Evolutionary conservation across 2,329 filamentous ascomycete genomes (phyloP).

Genomic region (Ophiostoma perfectum): DNA sequence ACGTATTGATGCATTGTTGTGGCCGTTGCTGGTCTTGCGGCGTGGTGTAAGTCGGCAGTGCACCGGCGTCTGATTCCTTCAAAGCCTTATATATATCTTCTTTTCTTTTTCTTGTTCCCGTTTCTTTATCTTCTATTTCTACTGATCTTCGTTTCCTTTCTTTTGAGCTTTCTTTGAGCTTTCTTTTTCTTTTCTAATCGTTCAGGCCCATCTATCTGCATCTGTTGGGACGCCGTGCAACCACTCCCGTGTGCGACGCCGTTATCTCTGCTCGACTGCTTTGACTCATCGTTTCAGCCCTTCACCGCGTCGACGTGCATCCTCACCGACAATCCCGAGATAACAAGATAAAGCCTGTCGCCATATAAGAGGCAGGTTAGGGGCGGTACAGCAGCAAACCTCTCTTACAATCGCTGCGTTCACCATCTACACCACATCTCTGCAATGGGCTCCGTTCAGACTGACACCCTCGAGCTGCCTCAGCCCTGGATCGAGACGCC

Average conservation of each 20-base stretch:
- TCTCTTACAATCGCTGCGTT: not conserved
- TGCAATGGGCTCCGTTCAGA: conserved; percentile 21
- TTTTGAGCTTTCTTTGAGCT: not conserved
- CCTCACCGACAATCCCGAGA: conserved; percentile 9
- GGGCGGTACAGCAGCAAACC: not conserved
- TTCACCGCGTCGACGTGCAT: not conserved
- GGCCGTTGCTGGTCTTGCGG: not conserved
- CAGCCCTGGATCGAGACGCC: conserved; percentile 64
- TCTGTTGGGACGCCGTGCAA: not conserved
- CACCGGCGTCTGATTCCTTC: not conserved
- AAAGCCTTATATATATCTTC: not conserved
- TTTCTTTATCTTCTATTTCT: not conserved
- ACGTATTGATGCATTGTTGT: not conserved
- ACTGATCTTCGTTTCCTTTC: not conserved
- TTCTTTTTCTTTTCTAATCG: not conserved
- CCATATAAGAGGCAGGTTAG: not conserved
- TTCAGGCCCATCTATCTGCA: not conserved
- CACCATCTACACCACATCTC: not conserved
- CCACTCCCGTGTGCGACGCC: conserved; percentile 5
- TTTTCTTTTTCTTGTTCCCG: not conserved
- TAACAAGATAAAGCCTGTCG: not conserved
- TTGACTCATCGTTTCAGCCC: conserved; percentile 2
- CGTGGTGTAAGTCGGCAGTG: conserved; percentile 6
- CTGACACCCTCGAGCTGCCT: conserved; percentile 24
- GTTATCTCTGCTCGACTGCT: conserved; percentile 3